Evolutionary conservation across 768 basidiomycete genomes (phyloP).

Genomic region (Cubamyces sp.): DNA sequence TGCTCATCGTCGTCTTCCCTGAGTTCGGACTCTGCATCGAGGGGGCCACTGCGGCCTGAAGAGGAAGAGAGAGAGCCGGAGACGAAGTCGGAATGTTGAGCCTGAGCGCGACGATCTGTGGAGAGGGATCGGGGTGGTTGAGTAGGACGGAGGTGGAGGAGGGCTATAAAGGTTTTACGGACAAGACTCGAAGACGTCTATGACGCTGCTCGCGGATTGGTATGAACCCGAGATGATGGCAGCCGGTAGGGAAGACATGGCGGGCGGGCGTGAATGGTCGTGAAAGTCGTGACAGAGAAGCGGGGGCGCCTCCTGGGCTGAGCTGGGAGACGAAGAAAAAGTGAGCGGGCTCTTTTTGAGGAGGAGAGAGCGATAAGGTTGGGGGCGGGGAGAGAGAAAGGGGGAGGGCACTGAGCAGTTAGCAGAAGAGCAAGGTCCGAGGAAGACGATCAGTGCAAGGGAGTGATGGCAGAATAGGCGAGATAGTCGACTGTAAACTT

Average conservation of each 20-base stretch:
- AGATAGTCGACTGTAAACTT: background rate
- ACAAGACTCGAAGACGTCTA: constrained; percentile 29
- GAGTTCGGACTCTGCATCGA: constrained; percentile 28
- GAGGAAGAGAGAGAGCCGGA: constrained; percentile 51
- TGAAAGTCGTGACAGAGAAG: constrained; percentile 14
- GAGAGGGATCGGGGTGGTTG: constrained; percentile 8
- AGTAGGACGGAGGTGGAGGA: background rate
- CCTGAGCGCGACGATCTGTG: constrained; percentile 71
- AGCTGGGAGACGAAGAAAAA: background rate
- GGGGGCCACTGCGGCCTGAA: constrained; percentile 31
- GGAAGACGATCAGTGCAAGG: background rate
- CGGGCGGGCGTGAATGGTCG: constrained; percentile 6
- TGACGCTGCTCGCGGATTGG: constrained; percentile 27
- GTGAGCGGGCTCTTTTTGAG: background rate
- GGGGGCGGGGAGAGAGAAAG: background rate
- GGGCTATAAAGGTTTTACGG: background rate
- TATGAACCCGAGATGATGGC: constrained; percentile 27
- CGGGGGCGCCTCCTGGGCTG: background rate
- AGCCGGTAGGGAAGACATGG: constrained; percentile 50
- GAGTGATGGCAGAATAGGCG: background rate
- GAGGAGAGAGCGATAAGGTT: background rate
- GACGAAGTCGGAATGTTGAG: constrained; percentile 63
- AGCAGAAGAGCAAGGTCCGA: background rate
- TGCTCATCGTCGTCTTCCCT: constrained; percentile 24
- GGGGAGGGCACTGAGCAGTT: background rate